Conservation (phyloP, 306 rosid genomes). For the Hippophae gyantsensis region DNA sequence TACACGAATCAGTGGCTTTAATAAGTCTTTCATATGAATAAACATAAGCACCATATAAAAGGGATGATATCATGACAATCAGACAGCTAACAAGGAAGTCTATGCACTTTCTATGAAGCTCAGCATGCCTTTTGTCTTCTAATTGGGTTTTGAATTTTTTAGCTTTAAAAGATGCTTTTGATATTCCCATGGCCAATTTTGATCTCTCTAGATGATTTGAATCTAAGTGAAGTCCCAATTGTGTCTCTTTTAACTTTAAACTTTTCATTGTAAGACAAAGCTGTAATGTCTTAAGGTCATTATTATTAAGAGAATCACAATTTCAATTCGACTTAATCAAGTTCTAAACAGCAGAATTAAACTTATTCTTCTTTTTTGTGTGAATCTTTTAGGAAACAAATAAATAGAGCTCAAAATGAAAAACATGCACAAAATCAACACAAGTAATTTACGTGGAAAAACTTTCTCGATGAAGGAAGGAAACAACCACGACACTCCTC, state of each 20-base stretch:
- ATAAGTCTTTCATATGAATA: slow-evolving; percentile 48
- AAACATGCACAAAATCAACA: too few species aligned
- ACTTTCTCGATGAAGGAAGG: too few species aligned
- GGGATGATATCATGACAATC: slow-evolving; percentile 54
- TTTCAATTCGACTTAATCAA: too few species aligned
- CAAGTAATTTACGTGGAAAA: too few species aligned
- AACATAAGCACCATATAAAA: slow-evolving; percentile 60
- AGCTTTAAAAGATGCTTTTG: slow-evolving; percentile 59
- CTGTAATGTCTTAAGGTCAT: slow-evolving; percentile 57
- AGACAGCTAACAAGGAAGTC: slow-evolving; percentile 84
- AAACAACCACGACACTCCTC: too few species aligned
- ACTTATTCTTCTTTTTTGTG: too few species aligned
- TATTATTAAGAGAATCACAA: too few species aligned
- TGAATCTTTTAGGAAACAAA: too few species aligned
- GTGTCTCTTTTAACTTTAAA: slow-evolving; percentile 44
- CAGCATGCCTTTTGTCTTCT: slow-evolving; percentile 62
- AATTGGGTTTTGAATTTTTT: slow-evolving; percentile 68
- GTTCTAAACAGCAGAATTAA: too few species aligned
- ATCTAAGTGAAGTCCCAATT: slow-evolving; percentile 39
- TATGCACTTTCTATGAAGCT: slow-evolving; percentile 56
- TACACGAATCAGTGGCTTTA: slow-evolving; percentile 63
- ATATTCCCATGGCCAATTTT: slow-evolving; percentile 54
- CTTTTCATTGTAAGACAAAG: slow-evolving; percentile 41
- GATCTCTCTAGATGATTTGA: slow-evolving; percentile 51
- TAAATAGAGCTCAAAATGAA: too few species aligned